Evolutionary conservation across 768 basidiomycete species (phyloP), one percentile per base, ranked within the genome.

Genomic region (Boletus sensibilis): DNA sequence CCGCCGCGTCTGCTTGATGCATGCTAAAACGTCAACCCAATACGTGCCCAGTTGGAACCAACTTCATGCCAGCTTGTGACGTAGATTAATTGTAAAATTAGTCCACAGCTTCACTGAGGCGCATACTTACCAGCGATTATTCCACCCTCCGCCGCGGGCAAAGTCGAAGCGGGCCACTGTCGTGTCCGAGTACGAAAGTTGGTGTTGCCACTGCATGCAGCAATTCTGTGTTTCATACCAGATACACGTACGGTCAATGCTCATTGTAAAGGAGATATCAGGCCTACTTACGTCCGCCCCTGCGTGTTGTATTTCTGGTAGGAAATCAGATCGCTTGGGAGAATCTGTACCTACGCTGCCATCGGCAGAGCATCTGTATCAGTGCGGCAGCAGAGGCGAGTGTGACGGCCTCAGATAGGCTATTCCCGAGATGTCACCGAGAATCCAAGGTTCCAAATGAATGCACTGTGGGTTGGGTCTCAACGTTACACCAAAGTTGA

Each of bases 301-400:
- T 29, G n/a, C 44, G n/a, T 46, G 27, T 14, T 29, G 13, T 20
- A 49, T 38, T 39, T 27, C 48, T 31, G 14, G 25, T 25, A 45
- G 29, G 55, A n/a, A 39, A 43, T 47, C 46, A 18, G 41, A 38
- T 39, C 55, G 34, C 42, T 46, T 27, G 53, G 42, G 55, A 38
- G 55, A 31, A 55, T 55, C 54, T 41, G 40, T 14, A 16, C 42
- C 35, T n/a, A 35, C 25, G 12, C 27, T 40, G 27, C 23, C 48
- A 11, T 33, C 31, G 27, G 50, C 21, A 49, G 52, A 5, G 29
- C 10, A 27, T 29, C 42, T 18, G 6, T 51, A 16, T 31, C 50
- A 37, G 1, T 16, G 42, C 16, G 42, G 42, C n/a, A 31, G 21
- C 16, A 21, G 34, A 23, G 23, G 18, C 23, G 47, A 25, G 21